Evolutionary conservation across 1,284 basidiomycete genomes (phyloP).

Genomic region (Blastosporella zonata): DNA sequence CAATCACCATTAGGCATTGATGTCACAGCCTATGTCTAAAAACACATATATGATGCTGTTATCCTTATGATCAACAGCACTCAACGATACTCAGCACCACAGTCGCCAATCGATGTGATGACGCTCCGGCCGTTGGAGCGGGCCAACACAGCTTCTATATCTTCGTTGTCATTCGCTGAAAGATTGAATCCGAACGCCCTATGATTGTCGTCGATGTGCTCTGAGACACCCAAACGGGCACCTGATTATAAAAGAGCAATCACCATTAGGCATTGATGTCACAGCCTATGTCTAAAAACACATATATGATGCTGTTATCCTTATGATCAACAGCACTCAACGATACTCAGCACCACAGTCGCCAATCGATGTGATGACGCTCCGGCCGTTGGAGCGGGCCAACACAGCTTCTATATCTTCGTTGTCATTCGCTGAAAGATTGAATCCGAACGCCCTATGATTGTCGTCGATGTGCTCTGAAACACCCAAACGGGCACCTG

Average conservation of each 20-base stretch:
- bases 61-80: neutral
- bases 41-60: neutral
- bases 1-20: neutral
- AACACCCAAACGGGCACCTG: slow-evolving; percentile 74
- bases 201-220: slow-evolving; percentile 68
- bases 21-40: neutral
- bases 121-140: slow-evolving; percentile 57
- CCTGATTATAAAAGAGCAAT: slow-evolving; percentile 51
- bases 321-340: slow-evolving; percentile 22
- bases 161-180: slow-evolving; percentile 50
- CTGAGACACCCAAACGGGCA: slow-evolving; percentile 68
- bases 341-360: slow-evolving; percentile 85
- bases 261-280: neutral
- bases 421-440: slow-evolving; percentile 54
- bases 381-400: slow-evolving; percentile 52
- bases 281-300: neutral
- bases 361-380: slow-evolving; percentile 64
- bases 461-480: slow-evolving; percentile 75
- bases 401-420: slow-evolving; percentile 61
- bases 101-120: slow-evolving; percentile 72
- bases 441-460: slow-evolving; percentile 55
- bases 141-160: slow-evolving; percentile 59
- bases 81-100: slow-evolving; percentile 77
- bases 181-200: slow-evolving; percentile 59
- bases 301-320: neutral